These are phyloP conservation scores for Dalbergia cultrata DNA, from an alignment of 306 rosid genomes.

Conservation along the genomic window DNA sequence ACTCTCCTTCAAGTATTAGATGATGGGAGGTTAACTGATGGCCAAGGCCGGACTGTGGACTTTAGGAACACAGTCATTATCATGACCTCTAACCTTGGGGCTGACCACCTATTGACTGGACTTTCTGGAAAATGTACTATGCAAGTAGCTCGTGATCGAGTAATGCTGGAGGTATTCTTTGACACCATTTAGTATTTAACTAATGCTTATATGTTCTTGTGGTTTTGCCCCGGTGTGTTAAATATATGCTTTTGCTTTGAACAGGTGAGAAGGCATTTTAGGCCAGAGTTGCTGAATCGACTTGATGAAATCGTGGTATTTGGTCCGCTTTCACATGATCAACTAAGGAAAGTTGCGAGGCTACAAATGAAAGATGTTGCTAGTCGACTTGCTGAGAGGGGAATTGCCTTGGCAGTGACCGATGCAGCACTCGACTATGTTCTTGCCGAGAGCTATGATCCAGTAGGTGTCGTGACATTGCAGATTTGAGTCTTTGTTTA, in stretches of 20 bases:
- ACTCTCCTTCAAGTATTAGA: slow-evolving; percentile 87
- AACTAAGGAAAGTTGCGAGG: slow-evolving; percentile 82
- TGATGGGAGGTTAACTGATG: slow-evolving; percentile 94
- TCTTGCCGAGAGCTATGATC: slow-evolving; percentile 84
- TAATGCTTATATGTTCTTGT: too few relatives aligned
- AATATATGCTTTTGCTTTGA: background rate
- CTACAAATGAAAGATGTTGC: slow-evolving; percentile 94
- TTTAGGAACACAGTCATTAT: slow-evolving; percentile 86
- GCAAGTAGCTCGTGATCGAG: slow-evolving; percentile 79
- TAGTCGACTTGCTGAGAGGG: slow-evolving; percentile 77
- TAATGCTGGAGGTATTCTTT: slow-evolving; percentile 73
- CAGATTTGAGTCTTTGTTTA: background rate
- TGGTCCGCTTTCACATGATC: slow-evolving; percentile 88
- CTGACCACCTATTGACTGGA: slow-evolving; percentile 81
- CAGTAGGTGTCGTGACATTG: slow-evolving; percentile 52
- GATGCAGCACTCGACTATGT: slow-evolving; percentile 74
- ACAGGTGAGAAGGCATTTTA: slow-evolving; percentile 82
- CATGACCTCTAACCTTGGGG: slow-evolving; percentile 95
- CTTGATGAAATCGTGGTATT: slow-evolving; percentile 86
- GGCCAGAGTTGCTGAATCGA: slow-evolving; percentile 86
- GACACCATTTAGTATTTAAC: background rate
- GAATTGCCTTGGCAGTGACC: slow-evolving; percentile 84
- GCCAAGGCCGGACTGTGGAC: slow-evolving; percentile 91
- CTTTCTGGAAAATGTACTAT: slow-evolving; percentile 74
- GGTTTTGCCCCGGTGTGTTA: background rate